These are phyloP conservation scores for Jaltomata sinuosa DNA, from an alignment of 257 asterid species.

Conservation along the genomic window DNA sequence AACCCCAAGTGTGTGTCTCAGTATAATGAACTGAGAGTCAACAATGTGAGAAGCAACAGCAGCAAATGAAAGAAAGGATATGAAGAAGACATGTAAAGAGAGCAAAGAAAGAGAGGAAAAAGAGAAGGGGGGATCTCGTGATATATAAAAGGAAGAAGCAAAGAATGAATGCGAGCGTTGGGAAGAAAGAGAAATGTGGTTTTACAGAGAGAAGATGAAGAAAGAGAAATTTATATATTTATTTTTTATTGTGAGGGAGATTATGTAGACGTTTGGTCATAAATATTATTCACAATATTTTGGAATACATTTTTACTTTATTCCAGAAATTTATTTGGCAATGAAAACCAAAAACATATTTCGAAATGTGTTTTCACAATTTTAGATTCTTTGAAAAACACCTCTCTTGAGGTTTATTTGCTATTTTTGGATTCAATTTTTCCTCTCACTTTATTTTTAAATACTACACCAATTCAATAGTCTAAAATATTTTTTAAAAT, in stretches of 20 bases:
- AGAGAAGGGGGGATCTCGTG: conserved; percentile 74
- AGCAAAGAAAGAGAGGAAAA: conserved; percentile 4
- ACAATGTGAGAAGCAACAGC: conserved; percentile 2
- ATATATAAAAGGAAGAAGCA: conserved; percentile 36
- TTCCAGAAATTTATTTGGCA: too few species aligned
- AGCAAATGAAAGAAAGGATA: background rate
- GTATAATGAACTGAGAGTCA: background rate
- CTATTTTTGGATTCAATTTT: too few species aligned
- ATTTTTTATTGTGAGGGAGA: background rate
- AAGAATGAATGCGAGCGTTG: conserved; percentile 56
- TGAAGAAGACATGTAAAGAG: conserved; percentile 13
- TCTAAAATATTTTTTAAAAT: too few species aligned
- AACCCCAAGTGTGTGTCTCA: background rate
- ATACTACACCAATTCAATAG: too few species aligned
- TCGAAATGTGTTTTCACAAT: too few species aligned
- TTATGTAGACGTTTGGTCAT: too few species aligned
- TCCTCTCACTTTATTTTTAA: too few species aligned
- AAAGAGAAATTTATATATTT: conserved; percentile 1
- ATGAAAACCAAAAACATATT: too few species aligned
- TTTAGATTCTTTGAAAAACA: too few species aligned
- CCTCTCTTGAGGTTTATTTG: too few species aligned
- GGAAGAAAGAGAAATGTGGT: conserved; percentile 16
- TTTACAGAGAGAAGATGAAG: conserved; percentile 13
- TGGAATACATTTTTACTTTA: too few species aligned
- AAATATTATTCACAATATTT: too few species aligned